Evolutionary conservation across 2,329 filamentous ascomycete genomes (phyloP).

Genomic region (Ilyonectria destructans): DNA sequence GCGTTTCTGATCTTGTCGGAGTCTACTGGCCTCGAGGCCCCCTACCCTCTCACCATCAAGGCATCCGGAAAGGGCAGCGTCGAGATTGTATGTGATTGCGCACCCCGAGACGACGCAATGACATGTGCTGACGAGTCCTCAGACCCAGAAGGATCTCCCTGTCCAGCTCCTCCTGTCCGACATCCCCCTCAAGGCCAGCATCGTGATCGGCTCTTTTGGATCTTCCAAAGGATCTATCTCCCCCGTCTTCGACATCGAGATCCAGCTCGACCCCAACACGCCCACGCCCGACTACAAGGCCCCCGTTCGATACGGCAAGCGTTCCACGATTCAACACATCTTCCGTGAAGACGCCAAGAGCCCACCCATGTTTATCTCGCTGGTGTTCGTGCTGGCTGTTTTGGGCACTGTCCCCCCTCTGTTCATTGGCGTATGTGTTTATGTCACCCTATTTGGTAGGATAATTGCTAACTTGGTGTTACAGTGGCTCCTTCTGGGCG

Average conservation of each 20-base stretch:
- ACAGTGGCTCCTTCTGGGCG: conserved; percentile 87
- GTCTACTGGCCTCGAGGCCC: conserved; percentile 85
- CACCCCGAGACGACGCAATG: background rate
- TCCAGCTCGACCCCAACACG: conserved; percentile 75
- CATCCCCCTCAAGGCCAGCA: conserved; percentile 81
- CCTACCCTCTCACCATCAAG: conserved; percentile 88
- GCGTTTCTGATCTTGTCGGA: conserved; percentile 91
- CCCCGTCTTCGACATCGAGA: conserved; percentile 80
- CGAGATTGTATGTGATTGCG: conserved; percentile 78
- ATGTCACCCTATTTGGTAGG: background rate
- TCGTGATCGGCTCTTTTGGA: conserved; percentile 92
- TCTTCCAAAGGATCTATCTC: conserved; percentile 77
- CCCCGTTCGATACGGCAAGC: conserved; percentile 87
- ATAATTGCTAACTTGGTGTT: conserved; percentile 41
- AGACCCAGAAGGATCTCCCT: conserved; percentile 93
- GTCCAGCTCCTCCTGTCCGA: conserved; percentile 81
- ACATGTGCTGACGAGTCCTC: conserved; percentile 49
- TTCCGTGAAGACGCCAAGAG: conserved; percentile 87
- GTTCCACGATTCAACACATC: conserved; percentile 89
- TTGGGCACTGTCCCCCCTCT: conserved; percentile 82
- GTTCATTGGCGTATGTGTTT: conserved; percentile 75
- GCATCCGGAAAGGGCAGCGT: conserved; percentile 89
- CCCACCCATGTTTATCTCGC: conserved; percentile 84
- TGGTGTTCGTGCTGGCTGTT: conserved; percentile 83
- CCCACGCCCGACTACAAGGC: conserved; percentile 75